These are phyloP conservation scores for Metarhizium humberi DNA, from an alignment of 2,329 filamentous ascomycete genomes.

Conservation along the genomic window DNA sequence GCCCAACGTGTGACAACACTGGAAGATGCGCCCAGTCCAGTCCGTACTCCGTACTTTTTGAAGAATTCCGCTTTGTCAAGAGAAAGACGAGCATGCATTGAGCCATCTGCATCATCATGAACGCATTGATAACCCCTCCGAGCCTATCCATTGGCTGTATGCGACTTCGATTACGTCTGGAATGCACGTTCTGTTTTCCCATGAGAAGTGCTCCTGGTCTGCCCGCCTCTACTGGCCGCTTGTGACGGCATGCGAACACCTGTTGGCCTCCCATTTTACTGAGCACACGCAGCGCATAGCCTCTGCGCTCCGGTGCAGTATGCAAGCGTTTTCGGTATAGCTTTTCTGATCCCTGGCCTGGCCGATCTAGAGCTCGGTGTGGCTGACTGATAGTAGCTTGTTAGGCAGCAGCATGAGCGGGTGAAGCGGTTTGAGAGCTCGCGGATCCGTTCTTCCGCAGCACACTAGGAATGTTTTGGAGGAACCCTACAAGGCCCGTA, in stretches of 20 bases:
- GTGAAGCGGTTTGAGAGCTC: background rate
- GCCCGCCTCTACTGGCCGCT: background rate
- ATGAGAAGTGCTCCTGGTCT: background rate
- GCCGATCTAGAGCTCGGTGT: background rate
- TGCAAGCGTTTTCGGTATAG: background rate
- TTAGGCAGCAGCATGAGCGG: background rate
- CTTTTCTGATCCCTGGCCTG: background rate
- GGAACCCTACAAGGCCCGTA: background rate
- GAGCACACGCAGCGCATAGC: no score
- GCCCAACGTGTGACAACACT: no score
- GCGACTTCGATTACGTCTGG: background rate
- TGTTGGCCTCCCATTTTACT: background rate
- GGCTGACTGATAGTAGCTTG: background rate
- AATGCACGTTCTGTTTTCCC: background rate
- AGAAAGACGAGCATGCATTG: background rate
- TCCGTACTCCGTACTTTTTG: background rate
- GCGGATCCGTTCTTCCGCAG: background rate
- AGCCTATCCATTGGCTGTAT: background rate
- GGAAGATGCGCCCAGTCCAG: no score
- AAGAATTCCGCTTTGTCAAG: background rate
- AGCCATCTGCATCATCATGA: background rate
- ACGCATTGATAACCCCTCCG: background rate
- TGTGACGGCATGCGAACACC: background rate
- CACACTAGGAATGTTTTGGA: background rate
- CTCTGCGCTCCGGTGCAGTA: background rate